Evolutionary conservation across 768 basidiomycete genomes (phyloP).

Genomic region (Phanerodontia chrysosporium): DNA sequence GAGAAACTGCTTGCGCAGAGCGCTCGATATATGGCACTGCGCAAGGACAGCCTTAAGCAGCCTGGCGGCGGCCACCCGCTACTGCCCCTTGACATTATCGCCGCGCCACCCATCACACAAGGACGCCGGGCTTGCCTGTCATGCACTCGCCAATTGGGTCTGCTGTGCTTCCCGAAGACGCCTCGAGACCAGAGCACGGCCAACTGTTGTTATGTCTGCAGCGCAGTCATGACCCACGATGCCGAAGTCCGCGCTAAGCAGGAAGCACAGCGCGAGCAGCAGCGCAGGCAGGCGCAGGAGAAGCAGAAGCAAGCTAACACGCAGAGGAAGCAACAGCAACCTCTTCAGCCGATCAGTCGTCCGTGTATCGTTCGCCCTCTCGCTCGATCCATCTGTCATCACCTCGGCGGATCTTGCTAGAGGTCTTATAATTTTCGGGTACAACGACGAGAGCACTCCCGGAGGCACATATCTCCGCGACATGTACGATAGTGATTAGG

Average conservation of each 20-base stretch:
- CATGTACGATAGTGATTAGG: constrained; percentile 1
- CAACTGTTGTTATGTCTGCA: not conserved
- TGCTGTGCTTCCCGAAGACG: not conserved
- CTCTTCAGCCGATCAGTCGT: no score
- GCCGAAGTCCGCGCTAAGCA: not conserved
- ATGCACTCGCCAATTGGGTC: not conserved
- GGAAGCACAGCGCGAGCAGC: not conserved
- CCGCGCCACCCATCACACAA: not conserved
- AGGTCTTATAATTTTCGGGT: not conserved
- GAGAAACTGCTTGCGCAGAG: not conserved
- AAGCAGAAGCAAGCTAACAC: not conserved
- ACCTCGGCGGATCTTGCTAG: not conserved
- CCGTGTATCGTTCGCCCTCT: not conserved
- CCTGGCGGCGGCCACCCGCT: not conserved
- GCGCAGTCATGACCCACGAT: not conserved
- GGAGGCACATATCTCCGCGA: not conserved
- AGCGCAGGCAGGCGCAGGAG: not conserved
- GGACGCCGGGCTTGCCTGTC: not conserved
- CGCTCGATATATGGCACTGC: not conserved
- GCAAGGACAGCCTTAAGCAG: not conserved
- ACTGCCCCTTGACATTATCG: not conserved
- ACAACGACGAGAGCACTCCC: not conserved
- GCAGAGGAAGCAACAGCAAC: not conserved
- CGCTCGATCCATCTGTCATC: not conserved
- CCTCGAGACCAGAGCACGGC: not conserved